A percentile compares a stretch with the other conserved stretches of the same genome.
Evolutionary conservation across 768 basidiomycete species (phyloP).

Genomic region (Coprinopsis marcescibilis): DNA sequence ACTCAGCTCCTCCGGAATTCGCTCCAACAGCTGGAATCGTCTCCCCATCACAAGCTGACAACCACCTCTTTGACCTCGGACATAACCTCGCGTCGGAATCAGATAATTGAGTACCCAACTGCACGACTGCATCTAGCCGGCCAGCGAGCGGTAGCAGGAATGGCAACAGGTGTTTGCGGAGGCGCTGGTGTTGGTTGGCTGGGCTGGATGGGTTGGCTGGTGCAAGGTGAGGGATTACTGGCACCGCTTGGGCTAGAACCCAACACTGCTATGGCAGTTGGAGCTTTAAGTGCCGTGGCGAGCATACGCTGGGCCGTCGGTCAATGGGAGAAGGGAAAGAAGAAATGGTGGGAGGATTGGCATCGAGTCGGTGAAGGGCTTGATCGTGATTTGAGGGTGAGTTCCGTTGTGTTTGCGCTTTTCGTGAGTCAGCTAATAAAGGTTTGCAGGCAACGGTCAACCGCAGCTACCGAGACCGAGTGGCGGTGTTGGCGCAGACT

Average conservation of each 20-base stretch:
- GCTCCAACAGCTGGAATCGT: slow-evolving; percentile 45
- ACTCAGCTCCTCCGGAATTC: slow-evolving; percentile 56
- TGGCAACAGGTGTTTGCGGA: slow-evolving; percentile 40
- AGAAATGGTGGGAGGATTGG: slow-evolving; percentile 66
- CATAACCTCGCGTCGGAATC: slow-evolving; percentile 42
- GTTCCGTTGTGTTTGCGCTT: slow-evolving; percentile 10
- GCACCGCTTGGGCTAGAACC: slow-evolving; percentile 41
- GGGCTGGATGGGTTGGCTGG: slow-evolving; percentile 50
- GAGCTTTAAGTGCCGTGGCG: slow-evolving; percentile 41
- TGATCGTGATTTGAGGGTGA: slow-evolving; percentile 58
- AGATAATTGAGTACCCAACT: slow-evolving; percentile 52
- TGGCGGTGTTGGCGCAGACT: slow-evolving; percentile 44
- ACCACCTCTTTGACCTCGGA: slow-evolving; percentile 45
- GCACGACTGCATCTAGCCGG: slow-evolving; percentile 57
- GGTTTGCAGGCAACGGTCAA: slow-evolving; percentile 38
- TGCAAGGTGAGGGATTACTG: slow-evolving; percentile 33
- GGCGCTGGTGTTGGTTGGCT: slow-evolving; percentile 56
- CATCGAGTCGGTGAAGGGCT: slow-evolving; percentile 55
- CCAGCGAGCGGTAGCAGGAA: slow-evolving; percentile 49
- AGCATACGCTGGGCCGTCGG: slow-evolving; percentile 60
- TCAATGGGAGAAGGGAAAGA: slow-evolving; percentile 64
- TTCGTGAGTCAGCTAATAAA: slow-evolving; percentile 5
- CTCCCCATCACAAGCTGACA: slow-evolving; percentile 40
- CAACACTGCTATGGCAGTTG: slow-evolving; percentile 54
- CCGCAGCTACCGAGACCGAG: slow-evolving; percentile 43